Conservation (phyloP, 2,329 filamentous ascomycete genomes). For the Fusarium miscanthi region DNA sequence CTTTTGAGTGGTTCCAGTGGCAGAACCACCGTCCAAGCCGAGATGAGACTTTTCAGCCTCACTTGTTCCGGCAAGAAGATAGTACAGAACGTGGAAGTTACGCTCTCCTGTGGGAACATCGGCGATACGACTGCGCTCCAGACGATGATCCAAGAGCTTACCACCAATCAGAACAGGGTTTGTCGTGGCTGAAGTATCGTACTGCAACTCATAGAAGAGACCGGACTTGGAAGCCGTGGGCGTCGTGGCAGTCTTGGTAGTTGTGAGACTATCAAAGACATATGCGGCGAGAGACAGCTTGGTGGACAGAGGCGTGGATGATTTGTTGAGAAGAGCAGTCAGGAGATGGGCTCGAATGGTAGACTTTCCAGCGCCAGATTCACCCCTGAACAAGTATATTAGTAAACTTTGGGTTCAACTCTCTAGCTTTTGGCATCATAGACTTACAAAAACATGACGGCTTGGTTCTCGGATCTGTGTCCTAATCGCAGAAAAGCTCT, state of each 20-base stretch:
- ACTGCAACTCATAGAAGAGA: constrained; percentile 95
- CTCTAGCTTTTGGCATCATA: neutral
- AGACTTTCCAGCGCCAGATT: constrained; percentile 96
- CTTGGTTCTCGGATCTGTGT: constrained; percentile 91
- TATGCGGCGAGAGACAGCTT: constrained; percentile 95
- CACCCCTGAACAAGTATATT: constrained; percentile 70
- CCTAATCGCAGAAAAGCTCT: constrained; percentile 88
- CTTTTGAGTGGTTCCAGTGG: constrained; percentile 70
- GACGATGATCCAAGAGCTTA: constrained; percentile 91
- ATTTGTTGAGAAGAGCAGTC: constrained; percentile 86
- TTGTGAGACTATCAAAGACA: constrained; percentile 95
- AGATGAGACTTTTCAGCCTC: constrained; percentile 90
- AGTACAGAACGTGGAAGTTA: constrained; percentile 96
- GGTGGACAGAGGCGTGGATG: constrained; percentile 89
- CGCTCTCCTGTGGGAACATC: constrained; percentile 94
- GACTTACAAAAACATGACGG: constrained; percentile 86
- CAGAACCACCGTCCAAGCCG: constrained; percentile 64
- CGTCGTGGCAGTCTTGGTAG: constrained; percentile 95
- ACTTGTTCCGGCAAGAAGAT: constrained; percentile 92
- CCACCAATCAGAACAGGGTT: constrained; percentile 92
- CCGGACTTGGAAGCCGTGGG: constrained; percentile 96
- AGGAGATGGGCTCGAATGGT: constrained; percentile 91
- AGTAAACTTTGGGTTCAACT: constrained; percentile 20
- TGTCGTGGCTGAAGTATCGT: constrained; percentile 86
- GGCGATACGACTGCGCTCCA: constrained; percentile 91